Percentiles rank a stretch among this genome's conserved stretches.
Conservation (phyloP, 371 early-diverging fungal genomes). For the Quaeritorhiza haematococci region DNA sequence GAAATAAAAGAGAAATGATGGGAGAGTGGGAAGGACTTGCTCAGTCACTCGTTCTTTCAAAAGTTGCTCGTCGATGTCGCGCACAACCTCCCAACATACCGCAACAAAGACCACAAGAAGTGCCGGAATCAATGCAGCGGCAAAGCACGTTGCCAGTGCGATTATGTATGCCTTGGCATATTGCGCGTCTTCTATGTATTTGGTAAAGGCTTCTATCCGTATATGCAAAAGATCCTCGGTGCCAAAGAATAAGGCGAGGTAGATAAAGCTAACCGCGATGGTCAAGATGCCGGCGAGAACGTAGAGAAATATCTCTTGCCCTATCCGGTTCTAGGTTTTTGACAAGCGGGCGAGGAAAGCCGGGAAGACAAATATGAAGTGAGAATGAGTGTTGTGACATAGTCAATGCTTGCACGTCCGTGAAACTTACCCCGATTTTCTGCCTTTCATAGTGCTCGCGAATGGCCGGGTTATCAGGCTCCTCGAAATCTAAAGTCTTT, state of each 20-base stretch:
- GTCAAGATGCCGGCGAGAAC: slow-evolving; percentile 10
- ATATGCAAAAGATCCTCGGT: slow-evolving; percentile 22
- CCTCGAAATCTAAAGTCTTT: slow-evolving; percentile 6
- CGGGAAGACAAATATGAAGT: too few species aligned
- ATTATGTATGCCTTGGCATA: slow-evolving; percentile 9
- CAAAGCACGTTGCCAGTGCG: slow-evolving; percentile 24
- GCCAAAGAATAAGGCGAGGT: slow-evolving; percentile 14
- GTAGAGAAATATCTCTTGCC: too few species aligned
- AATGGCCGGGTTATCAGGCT: background rate
- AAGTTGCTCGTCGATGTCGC: too few species aligned
- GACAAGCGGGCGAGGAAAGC: too few species aligned
- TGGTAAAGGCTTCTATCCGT: slow-evolving; percentile 13
- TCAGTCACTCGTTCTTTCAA: too few species aligned
- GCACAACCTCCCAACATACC: too few species aligned
- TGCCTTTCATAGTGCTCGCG: background rate
- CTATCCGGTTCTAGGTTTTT: too few species aligned
- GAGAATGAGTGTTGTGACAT: too few species aligned
- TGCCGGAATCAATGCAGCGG: slow-evolving; percentile 15
- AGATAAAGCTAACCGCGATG: slow-evolving; percentile 12
- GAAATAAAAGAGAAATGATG: too few species aligned
- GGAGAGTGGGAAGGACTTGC: too few species aligned
- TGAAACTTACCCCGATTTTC: background rate
- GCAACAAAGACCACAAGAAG: slow-evolving; percentile 16
- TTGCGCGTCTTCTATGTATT: slow-evolving; percentile 8
- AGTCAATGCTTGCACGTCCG: too few species aligned